Evolutionary conservation across 2,329 filamentous ascomycete genomes (phyloP).

Genomic region (Epichloe sylvatica): DNA sequence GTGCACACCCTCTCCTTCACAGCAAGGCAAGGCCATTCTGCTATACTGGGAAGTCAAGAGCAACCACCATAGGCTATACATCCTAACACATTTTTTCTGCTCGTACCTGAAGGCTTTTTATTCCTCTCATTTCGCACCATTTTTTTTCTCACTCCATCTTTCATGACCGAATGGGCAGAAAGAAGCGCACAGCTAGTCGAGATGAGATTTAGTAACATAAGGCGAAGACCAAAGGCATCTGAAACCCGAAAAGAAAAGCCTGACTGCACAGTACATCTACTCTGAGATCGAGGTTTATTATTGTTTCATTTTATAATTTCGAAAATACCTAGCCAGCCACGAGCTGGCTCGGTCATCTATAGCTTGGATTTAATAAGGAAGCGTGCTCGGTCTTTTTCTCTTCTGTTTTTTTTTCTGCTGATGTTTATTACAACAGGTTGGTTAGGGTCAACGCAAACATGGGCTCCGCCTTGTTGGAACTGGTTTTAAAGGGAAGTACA

Average conservation of each 20-base stretch:
- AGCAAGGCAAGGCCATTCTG: no score
- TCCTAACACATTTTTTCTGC: no score
- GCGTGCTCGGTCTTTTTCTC: background rate
- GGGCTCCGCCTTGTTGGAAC: background rate
- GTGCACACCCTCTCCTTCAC: no score
- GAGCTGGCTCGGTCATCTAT: background rate
- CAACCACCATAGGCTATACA: no score
- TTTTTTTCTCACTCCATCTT: background rate
- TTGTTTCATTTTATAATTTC: background rate
- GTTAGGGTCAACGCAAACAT: background rate
- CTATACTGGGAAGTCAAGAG: no score
- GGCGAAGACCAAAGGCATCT: background rate
- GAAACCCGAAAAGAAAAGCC: background rate
- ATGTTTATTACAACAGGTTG: background rate
- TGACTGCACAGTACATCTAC: background rate
- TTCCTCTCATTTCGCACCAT: no score
- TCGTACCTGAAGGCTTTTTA: no score
- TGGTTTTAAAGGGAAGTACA: background rate
- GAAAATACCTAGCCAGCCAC: background rate
- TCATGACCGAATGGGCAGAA: background rate
- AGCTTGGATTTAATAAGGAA: background rate
- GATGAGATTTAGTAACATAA: background rate
- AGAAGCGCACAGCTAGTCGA: background rate
- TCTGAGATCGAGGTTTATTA: background rate
- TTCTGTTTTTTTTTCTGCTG: background rate